A percentile compares a stretch with the other conserved stretches of the same genome.
Conservation (phyloP, 2,329 filamentous ascomycete genomes). For the Helotiales sp. region DNA sequence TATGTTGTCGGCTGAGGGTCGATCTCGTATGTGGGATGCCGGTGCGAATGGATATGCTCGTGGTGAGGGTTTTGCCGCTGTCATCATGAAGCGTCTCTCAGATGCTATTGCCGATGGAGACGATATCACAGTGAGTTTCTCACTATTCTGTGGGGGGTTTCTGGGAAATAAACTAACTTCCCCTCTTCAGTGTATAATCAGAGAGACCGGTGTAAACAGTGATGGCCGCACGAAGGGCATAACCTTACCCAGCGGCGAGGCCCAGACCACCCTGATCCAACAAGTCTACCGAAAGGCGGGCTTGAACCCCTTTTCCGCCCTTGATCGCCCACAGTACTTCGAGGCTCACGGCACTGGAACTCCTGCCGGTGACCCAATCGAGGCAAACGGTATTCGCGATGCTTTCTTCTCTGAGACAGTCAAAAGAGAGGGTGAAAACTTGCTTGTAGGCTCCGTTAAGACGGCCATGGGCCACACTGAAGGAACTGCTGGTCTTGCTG, state of each 20-base stretch:
- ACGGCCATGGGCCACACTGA: slow-evolving; percentile 40
- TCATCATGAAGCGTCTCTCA: slow-evolving; percentile 62
- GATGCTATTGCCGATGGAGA: slow-evolving; percentile 60
- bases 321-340: slow-evolving; percentile 26
- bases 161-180: neutral
- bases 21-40: slow-evolving; percentile 48
- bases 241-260: slow-evolving; percentile 55
- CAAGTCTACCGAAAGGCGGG: slow-evolving; percentile 51
- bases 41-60: slow-evolving; percentile 33
- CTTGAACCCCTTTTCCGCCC: slow-evolving; percentile 42
- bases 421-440: slow-evolving; percentile 13
- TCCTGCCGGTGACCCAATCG: slow-evolving; percentile 33
- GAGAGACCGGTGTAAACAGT: slow-evolving; percentile 52
- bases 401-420: slow-evolving; percentile 21
- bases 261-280: slow-evolving; percentile 46
- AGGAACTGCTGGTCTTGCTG: slow-evolving; percentile 34
- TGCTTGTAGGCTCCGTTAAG: slow-evolving; percentile 36
- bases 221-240: slow-evolving; percentile 56
- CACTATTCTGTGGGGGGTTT: neutral
- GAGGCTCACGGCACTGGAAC: slow-evolving; percentile 37
- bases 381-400: slow-evolving; percentile 20
- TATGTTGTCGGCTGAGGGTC: slow-evolving; percentile 40
- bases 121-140: slow-evolving; percentile 50
- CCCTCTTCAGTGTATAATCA: slow-evolving; percentile 52
- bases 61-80: slow-evolving; percentile 60